Evolutionary conservation across 2,329 filamentous ascomycete species (phyloP), one percentile per base, ranked within the genome.

Genomic region (Diaporthe ampelina): DNA sequence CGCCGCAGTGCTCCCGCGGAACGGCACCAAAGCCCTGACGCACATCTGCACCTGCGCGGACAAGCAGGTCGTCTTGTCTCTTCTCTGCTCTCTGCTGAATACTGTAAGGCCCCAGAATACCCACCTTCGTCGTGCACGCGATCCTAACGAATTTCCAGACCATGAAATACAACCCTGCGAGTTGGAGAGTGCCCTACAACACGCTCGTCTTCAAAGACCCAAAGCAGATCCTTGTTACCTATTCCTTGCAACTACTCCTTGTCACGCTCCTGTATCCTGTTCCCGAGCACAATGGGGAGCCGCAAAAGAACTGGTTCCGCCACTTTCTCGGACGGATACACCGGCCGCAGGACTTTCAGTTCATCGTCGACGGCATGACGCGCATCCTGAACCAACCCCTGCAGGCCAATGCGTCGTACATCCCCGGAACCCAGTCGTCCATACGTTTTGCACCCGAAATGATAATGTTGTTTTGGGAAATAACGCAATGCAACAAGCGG

Each of bases 381-480:
- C 91, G 95, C 78, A 94, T 98, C 63, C 86, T 99, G 68, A 97
- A 97, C 78, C 96, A 98, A 78, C 96, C 96, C 32, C 91, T 98
- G 76, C 95, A 97, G 84, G 93, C 95, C 57, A 97, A 95, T 74
- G 90, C 91, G 15, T 96, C 95, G 0, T 98, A 98, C 82, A 90
- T 98, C 2, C 95, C 96, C 0, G 94, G 95, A 6, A 93, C 93
- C 52, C 94, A 97, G 79, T 90, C 93, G 63, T 90, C 93, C 0
- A 87, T 94, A 70, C 94, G 94, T 80, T 97, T 96, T 88, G 95
- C 95, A 0, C 95, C 97, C 1, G 97, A 99, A 83, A 97, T 97
- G 86, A 92, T 98, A 72, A 97, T 98, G 90, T 88, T 99, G 2
- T 98, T 98, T 81, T 99, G 97, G 97, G 97, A 99, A 85, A 91